Evolutionary conservation across 306 rosid species (phyloP), one percentile per base, ranked within the genome.

Genomic region (Begonia fuchsioides): DNA sequence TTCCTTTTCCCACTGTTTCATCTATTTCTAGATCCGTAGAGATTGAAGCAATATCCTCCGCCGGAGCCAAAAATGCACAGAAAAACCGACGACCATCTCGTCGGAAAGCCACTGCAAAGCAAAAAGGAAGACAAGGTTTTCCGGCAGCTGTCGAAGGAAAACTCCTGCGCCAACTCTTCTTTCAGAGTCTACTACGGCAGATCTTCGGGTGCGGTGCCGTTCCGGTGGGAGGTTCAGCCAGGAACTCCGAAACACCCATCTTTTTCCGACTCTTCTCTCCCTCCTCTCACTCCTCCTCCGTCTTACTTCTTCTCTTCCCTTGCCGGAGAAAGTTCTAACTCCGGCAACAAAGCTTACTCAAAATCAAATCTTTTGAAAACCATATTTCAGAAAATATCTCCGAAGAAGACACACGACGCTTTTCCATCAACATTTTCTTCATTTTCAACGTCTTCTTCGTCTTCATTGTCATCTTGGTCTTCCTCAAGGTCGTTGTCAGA

Each of bases 201-300:
- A 12, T 35, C 52, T 8, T 40, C 87, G 1, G 63, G 78, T 6
- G 68, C 80, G 2, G 69, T 90, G 0, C 94, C 98, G 0, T 90
- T 90, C 65, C 50, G 60, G 18, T 90, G 95, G 95, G 97, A 90
- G 50, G 81, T 95, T 55, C 82, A 69, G 38, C 97, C 97, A 49
- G 97, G 97, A 15, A 90, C 95, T 10, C 97, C 97, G 1, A 84
- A 81, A 17, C 44, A 70, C 57, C 69, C 74, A n/a, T 48, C n/a
- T n/a, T n/a, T 72, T 63, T 60, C 72, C 47, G 60, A 74, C 3
- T 40, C 47, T 51, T 41, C 72, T 43, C 66, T 76, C 1, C 95
- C 93, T 50, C 95, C 97, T 55, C 76, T 90, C n/a, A 81, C 93
- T 47, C 97, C 95, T 46, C 97, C 97, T 53, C 97, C 98, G 41